Base-by-base conservation (phyloP, 148 eudicot species). In the Chenopodium album region DNA sequence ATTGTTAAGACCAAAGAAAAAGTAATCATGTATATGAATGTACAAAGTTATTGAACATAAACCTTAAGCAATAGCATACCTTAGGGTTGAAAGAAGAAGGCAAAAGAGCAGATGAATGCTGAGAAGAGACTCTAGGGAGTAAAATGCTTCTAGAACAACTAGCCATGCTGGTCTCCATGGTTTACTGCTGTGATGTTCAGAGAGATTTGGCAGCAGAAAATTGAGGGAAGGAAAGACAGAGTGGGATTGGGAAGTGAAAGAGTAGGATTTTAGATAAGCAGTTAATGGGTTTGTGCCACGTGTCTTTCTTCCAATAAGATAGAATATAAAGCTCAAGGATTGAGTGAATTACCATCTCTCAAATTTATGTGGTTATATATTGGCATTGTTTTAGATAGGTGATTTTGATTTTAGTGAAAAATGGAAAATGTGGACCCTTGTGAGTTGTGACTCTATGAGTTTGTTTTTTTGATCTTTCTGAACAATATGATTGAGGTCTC, bases 151-250 rank as follows among this genome's bases (percentile, higher is more conserved):
- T 91, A 37, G 98, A 88, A 37, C 88, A 92, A 85, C 92, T 87
- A 44, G 95, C 89, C 71, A 93, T 88, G 71, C 92, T 79, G 29
- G 94, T 81, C 87, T 95, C 98, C 98, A 93, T 95, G 8, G 46
- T 11, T 78, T 72, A n/a, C 14, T 23, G 1, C 20, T 52, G 23
- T n/a, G 31, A 64, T 73, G 65, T 19, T 22, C 54, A 12, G 20
- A 28, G 19, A 10, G 32, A 79, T 59, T 70, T 78, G 29, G 50
- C 32, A 31, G 3, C n/a, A 23, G 28, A 28, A 20, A 32, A 29
- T 70, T 26, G 4, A 31, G 32, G 28, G 19, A 47, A 31, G 60
- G 29, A 65, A 67, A 12, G 72, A 67, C 41, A 70, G 77, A 70
- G 77, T 76, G 71, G 60, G 81, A 75, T 41, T 47, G 69, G 50